Base-by-base conservation (phyloP, 169 alveolate species). In the Theileria parva region DNA sequence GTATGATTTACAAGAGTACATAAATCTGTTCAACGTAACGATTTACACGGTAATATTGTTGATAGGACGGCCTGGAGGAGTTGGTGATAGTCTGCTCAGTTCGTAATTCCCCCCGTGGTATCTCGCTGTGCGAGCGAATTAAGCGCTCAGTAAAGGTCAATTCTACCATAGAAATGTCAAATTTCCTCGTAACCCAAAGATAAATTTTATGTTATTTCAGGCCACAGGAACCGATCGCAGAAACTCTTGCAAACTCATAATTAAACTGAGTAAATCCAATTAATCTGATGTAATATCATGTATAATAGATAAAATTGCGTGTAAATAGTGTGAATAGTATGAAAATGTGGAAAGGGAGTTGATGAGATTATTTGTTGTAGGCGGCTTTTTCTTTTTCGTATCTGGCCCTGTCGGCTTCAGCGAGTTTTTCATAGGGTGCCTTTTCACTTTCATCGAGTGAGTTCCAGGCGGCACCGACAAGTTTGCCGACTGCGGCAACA, bases 401-500 rank as follows among this genome's bases (percentile, higher is more conserved):
- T 59, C 97, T 88, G 32, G 83, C 77, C 76, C 89, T 92, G 88
- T 94, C 97, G 53, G 91, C 95, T 60, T 85, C 96, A 25, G 97
- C 97, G 80, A 89, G 87, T 85, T 93, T 92, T 80, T 93, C 97
- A 79, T 88, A 94, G 4, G 97, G 97, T 15, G 89, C 92, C 86
- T 92, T 94, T 61, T 93, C 95, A 23, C 86, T 79, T 57, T 93
- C 97, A 32, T 84, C 86, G 68, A 94, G 81, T 23, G 91, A 86
- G 81, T 93, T 94, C 97, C 97, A 94, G 48, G 95, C 97, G 48
- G 94, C 96, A 30, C 97, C 97, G 72, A 94, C 91, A 90, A 94
- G 88, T 73, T 93, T 94, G 8, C 96, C 97, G 13, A 94, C 95
- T 19, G 95, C 92, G 5, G 97, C 96, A 21, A 94, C 96, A 59